Base-by-base conservation (phyloP, 805 yeast species). In the Yarrowia divulgata region DNA sequence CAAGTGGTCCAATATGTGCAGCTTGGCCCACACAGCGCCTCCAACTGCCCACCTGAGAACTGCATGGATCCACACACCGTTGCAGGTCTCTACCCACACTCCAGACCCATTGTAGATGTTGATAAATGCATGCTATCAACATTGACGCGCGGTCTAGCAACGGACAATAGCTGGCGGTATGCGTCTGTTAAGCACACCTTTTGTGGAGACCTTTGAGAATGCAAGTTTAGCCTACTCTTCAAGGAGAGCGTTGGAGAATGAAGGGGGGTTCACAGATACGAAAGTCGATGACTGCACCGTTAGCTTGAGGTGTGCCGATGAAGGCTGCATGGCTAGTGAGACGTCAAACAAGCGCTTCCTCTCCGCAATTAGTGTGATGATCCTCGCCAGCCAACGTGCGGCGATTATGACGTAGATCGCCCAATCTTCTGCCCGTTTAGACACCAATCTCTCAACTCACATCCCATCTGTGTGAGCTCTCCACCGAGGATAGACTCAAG, bases 331-430 rank as follows among this genome's bases (percentile, higher is more conserved):
- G 29, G 29, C 4, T 23, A 23, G 29, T 23, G 29, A 2, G 29
- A 23, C 29, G 29, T 23, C 29, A 23, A 23, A 23, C 3, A 23
- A 23, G 29, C 4, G 3, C 29, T 4, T 23, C 4, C 29, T 23
- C 29, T 23, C 29, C 29, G 29, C 29, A 23, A 35, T 35, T 40
- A 40, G 18, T 16, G n/a, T 13, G 23, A n/a, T 19, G 52, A 23
- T 48, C 52, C 7, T 12, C n/a, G 6, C 42, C 52, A 48, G 52
- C 52, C 52, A 48, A 48, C 52, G 52, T 48, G 52, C 52, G 52
- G 52, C 52, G 54, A 29, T 48, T 29, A 48, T 29, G 54, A 29
- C 54, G 54, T 48, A 29, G 35, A 16, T 29, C 35, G 49, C 12
- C 29, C 16, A 45, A 45, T 18, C 49, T 45, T n/a, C 12, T 23